Evolutionary conservation across 2,329 filamentous ascomycete genomes (phyloP).

Genomic region (Aspergillus novoparasiticus): DNA sequence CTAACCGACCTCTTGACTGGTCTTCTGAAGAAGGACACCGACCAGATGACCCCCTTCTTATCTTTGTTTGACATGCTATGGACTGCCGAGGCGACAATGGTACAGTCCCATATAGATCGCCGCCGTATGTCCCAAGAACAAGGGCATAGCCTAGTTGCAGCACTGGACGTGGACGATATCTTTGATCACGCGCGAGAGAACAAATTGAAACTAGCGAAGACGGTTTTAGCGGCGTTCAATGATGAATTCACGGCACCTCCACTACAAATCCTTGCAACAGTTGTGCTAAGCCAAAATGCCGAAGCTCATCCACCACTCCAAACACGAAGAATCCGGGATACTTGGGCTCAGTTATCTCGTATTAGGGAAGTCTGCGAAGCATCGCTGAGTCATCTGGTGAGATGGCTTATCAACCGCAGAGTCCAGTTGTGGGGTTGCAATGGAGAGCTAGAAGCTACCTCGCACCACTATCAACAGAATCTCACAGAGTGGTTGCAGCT

Average conservation of each 20-base stretch:
- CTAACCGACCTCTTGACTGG: conserved; percentile 24
- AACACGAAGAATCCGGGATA: conserved; percentile 23
- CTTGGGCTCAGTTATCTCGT: conserved; percentile 19
- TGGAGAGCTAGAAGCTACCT: conserved; percentile 26
- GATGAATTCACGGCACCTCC: conserved; percentile 22
- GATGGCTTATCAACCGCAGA: conserved; percentile 30
- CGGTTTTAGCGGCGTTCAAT: conserved; percentile 26
- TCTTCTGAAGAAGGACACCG: conserved; percentile 20
- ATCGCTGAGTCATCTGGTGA: conserved; percentile 21
- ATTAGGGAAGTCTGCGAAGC: conserved; percentile 21
- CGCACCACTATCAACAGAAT: conserved; percentile 28
- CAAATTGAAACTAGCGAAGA: conserved; percentile 23
- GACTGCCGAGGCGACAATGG: conserved; percentile 37
- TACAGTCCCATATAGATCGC: conserved; percentile 39
- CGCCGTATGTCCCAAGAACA: conserved; percentile 27
- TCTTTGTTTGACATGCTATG: conserved; percentile 37
- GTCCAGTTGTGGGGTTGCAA: conserved; percentile 32
- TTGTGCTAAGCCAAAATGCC: conserved; percentile 23
- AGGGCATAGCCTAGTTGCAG: conserved; percentile 18
- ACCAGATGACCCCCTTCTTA: conserved; percentile 37
- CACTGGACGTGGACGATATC: conserved; percentile 21
- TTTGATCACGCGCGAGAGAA: conserved; percentile 21
- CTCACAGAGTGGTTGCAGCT: conserved; percentile 35
- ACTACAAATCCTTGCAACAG: conserved; percentile 23
- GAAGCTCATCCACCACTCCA: conserved; percentile 22